Conservation (phyloP, 192 early-diverging fungal species). For the Coemansia sp. region DNA sequence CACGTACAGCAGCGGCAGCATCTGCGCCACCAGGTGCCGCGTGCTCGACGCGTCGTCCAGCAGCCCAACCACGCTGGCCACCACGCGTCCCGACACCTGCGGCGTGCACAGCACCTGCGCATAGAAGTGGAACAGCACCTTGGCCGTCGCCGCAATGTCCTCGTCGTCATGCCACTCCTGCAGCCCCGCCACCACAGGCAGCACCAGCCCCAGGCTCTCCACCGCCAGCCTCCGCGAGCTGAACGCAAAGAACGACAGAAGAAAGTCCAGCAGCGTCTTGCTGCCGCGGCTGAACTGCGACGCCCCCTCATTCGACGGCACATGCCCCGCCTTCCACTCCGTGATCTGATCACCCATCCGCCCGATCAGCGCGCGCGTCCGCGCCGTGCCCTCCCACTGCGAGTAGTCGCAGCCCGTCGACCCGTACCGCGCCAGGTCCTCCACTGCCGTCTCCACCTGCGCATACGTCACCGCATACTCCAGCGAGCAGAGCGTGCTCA, state of each 20-base stretch:
- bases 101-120: slow-evolving; percentile 46
- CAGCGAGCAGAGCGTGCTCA: slow-evolving; percentile 66
- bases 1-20: slow-evolving; percentile 81
- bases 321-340: slow-evolving; percentile 41
- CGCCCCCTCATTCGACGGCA: slow-evolving; percentile 47
- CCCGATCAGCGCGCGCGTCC: slow-evolving; percentile 26
- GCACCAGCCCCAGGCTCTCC: slow-evolving; percentile 22
- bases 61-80: slow-evolving; percentile 29
- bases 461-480: slow-evolving; percentile 63
- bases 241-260: slow-evolving; percentile 29
- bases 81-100: slow-evolving; percentile 26
- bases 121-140: slow-evolving; percentile 29
- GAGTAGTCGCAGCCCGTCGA: slow-evolving; percentile 50
- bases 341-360: slow-evolving; percentile 25
- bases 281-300: slow-evolving; percentile 52
- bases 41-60: slow-evolving; percentile 37
- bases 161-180: slow-evolving; percentile 53
- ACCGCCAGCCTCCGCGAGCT: slow-evolving; percentile 35
- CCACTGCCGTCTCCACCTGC: slow-evolving; percentile 46
- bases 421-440: slow-evolving; percentile 41
- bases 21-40: slow-evolving; percentile 82
- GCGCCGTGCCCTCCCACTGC: slow-evolving; percentile 39
- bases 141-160: slow-evolving; percentile 34
- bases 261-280: slow-evolving; percentile 45
- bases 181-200: slow-evolving; percentile 35